These are phyloP conservation scores for Pyrenochaeta sp. DNA, from an alignment of 2,329 filamentous ascomycete species.

Conservation along the genomic window DNA sequence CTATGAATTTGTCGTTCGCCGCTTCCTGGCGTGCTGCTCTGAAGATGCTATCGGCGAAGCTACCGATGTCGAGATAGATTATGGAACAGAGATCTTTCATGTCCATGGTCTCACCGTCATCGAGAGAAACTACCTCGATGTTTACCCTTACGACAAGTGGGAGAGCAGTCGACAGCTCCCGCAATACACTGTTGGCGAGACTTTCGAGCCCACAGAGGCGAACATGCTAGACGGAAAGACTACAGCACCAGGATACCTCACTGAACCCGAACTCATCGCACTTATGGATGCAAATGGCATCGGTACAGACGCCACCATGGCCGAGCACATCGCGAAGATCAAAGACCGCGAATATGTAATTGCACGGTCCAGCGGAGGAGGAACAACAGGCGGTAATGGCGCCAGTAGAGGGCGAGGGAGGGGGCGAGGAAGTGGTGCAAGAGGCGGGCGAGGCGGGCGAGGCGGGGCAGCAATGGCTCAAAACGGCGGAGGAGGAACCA, in stretches of 20 bases:
- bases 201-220: conserved; percentile 87
- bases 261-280: conserved; percentile 92
- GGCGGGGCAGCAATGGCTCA: conserved; percentile 50
- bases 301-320: conserved; percentile 98
- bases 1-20: conserved; percentile 90
- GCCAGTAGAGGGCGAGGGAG: conserved; percentile 57
- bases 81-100: conserved; percentile 83
- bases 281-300: conserved; percentile 99
- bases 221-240: conserved; percentile 93
- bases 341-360: conserved; percentile 88
- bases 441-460: conserved; percentile 54
- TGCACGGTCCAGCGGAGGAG: conserved; percentile 62
- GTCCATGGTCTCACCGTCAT: conserved; percentile 85
- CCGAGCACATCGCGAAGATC: conserved; percentile 96
- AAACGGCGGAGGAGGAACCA: conserved; percentile 54
- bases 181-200: conserved; percentile 78
- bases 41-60: conserved; percentile 89
- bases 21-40: conserved; percentile 95
- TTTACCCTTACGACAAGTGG: conserved; percentile 98
- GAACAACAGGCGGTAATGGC: conserved; percentile 46
- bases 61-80: conserved; percentile 84
- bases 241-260: conserved; percentile 82
- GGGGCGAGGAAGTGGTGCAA: conserved; percentile 39
- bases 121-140: conserved; percentile 91
- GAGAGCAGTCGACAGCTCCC: conserved; percentile 85